Evolutionary conservation across 2,329 filamentous ascomycete species (phyloP).

Genomic region (Claviceps paspali): DNA sequence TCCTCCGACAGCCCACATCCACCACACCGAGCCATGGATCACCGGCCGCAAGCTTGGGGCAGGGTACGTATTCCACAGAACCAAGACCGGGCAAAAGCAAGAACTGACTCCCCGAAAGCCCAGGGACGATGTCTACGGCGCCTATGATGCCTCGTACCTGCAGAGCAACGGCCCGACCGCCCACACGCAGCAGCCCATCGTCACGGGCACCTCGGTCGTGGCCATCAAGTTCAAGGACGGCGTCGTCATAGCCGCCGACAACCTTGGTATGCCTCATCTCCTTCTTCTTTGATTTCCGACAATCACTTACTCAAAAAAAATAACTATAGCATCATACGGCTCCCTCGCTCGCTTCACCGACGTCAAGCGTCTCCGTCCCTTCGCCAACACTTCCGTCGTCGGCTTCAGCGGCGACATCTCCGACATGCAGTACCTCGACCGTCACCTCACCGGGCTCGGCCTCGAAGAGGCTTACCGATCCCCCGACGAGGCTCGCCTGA

Average conservation of each 20-base stretch:
- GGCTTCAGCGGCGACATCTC: slow-evolving; percentile 95
- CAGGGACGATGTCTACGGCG: slow-evolving; percentile 90
- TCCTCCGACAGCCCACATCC: too few species aligned
- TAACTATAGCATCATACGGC: slow-evolving; percentile 70
- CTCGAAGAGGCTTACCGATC: slow-evolving; percentile 74
- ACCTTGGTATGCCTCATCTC: slow-evolving; percentile 57
- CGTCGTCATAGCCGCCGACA: slow-evolving; percentile 93
- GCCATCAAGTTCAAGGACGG: slow-evolving; percentile 93
- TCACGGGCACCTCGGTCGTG: slow-evolving; percentile 91
- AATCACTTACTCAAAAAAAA: not conserved
- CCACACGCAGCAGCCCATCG: slow-evolving; percentile 82
- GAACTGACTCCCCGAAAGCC: slow-evolving; percentile 42
- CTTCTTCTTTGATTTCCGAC: not conserved
- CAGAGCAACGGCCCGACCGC: slow-evolving; percentile 55
- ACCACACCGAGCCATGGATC: slow-evolving; percentile 40
- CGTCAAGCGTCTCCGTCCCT: slow-evolving; percentile 84
- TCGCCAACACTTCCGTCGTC: slow-evolving; percentile 69
- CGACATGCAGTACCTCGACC: slow-evolving; percentile 98
- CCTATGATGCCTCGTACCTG: slow-evolving; percentile 81
- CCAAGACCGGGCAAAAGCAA: slow-evolving; percentile 2
- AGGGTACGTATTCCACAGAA: slow-evolving; percentile 37
- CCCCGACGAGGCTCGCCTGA: slow-evolving; percentile 38
- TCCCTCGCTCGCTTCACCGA: slow-evolving; percentile 93
- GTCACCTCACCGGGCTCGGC: slow-evolving; percentile 72
- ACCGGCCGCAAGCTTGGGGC: slow-evolving; percentile 58